Percentiles rank a stretch among this genome's conserved stretches.
Conservation (phyloP, 2,329 filamentous ascomycete species). For the Thelonectria rubi region DNA sequence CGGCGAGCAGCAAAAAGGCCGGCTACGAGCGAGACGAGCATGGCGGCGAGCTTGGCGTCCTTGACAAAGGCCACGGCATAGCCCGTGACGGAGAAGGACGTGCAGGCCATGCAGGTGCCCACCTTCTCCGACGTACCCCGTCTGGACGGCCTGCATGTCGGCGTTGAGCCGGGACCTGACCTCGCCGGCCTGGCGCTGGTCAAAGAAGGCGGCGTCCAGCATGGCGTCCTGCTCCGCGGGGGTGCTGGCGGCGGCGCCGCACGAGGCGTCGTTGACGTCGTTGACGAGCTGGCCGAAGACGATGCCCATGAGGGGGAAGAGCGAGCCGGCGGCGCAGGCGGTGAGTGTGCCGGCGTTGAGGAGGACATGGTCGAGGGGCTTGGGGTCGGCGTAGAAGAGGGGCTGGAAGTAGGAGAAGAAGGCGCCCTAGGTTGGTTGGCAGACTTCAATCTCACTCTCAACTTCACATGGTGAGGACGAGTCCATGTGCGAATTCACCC, state of each 20-base stretch:
- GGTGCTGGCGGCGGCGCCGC: constrained; percentile 45
- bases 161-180: constrained; percentile 70
- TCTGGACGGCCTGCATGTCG: constrained; percentile 73
- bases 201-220: constrained; percentile 70
- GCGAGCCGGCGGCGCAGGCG: constrained; percentile 67
- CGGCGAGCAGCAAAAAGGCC: constrained; percentile 68
- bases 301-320: constrained; percentile 71
- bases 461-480: no score
- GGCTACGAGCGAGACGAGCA: constrained; percentile 71
- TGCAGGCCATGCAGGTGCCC: constrained; percentile 68
- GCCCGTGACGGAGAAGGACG: constrained; percentile 73
- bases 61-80: constrained; percentile 75
- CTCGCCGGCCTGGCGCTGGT: constrained; percentile 69
- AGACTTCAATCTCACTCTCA: no score
- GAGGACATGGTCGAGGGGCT: constrained; percentile 54
- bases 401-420: constrained; percentile 55
- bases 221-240: constrained; percentile 38
- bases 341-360: constrained; percentile 53
- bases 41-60: constrained; percentile 68
- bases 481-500: no score
- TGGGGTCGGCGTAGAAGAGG: constrained; percentile 56
- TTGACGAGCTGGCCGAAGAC: constrained; percentile 72
- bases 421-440: constrained; percentile 23
- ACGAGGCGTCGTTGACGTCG: constrained; percentile 66
- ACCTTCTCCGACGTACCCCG: constrained; percentile 77